These are phyloP conservation scores for Apiospora koreana DNA, from an alignment of 2,329 filamentous ascomycete genomes.

Conservation along the genomic window DNA sequence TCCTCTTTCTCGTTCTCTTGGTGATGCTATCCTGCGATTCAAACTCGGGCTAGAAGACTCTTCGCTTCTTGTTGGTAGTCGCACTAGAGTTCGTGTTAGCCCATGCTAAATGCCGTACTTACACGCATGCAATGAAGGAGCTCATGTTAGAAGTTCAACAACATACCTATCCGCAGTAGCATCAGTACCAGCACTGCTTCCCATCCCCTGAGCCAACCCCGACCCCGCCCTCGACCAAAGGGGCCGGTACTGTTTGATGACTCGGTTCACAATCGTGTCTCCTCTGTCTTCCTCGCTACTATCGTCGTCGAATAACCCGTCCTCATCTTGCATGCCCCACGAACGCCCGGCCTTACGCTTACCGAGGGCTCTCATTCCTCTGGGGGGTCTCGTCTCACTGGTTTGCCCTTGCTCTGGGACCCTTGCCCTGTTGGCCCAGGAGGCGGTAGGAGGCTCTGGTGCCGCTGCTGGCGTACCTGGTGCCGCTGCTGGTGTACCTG, in stretches of 20 bases:
- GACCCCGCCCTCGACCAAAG: background rate
- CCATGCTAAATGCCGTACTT: too few relatives aligned
- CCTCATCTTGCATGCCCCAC: background rate
- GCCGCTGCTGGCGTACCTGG: background rate
- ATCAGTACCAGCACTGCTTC: too few relatives aligned
- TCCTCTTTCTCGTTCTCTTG: background rate
- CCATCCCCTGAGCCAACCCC: too few relatives aligned
- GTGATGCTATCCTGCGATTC: background rate
- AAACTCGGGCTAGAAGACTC: background rate
- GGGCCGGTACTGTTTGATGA: background rate
- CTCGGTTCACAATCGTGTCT: background rate
- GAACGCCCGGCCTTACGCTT: background rate
- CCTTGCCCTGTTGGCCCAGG: background rate
- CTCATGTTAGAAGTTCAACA: too few relatives aligned
- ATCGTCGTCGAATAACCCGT: background rate
- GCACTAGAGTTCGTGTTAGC: too few relatives aligned
- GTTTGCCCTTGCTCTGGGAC: too few relatives aligned
- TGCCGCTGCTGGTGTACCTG: too few relatives aligned
- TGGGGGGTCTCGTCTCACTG: too few relatives aligned
- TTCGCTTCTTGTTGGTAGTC: background rate
- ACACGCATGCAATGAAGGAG: too few relatives aligned
- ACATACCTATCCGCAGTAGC: too few relatives aligned
- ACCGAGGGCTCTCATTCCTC: too few relatives aligned
- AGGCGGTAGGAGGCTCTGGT: background rate
- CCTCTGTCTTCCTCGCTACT: background rate